Conservation (phyloP, 495 filamentous ascomycete genomes). For the Aspergillus indologenus region DNA sequence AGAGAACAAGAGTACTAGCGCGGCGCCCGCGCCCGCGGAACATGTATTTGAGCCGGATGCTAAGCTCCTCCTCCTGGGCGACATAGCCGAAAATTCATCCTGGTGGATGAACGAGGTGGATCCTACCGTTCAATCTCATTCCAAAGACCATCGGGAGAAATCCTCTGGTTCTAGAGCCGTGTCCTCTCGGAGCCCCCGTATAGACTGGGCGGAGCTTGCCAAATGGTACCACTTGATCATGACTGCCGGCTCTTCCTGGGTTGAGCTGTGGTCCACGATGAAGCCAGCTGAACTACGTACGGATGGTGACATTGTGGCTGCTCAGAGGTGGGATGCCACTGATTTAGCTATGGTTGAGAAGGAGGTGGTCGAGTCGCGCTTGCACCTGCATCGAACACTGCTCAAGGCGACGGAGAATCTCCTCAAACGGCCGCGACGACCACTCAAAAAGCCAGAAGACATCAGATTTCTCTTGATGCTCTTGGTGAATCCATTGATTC, state of each 20-base stretch:
- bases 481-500: slow-evolving; percentile 75
- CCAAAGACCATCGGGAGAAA: slow-evolving; percentile 19
- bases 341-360: slow-evolving; percentile 51
- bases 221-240: slow-evolving; percentile 77
- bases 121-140: slow-evolving; percentile 19
- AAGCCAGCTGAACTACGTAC: slow-evolving; percentile 27
- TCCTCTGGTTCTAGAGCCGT: slow-evolving; percentile 37
- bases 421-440: slow-evolving; percentile 78
- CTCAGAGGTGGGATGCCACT: slow-evolving; percentile 30
- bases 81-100: slow-evolving; percentile 76
- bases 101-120: slow-evolving; percentile 71
- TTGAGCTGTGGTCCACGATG: slow-evolving; percentile 45
- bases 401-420: slow-evolving; percentile 81
- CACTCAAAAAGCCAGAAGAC: slow-evolving; percentile 65
- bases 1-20: slow-evolving; percentile 17
- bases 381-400: slow-evolving; percentile 64
- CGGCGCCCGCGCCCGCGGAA: slow-evolving; percentile 15
- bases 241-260: slow-evolving; percentile 62
- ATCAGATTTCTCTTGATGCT: slow-evolving; percentile 81
- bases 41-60: slow-evolving; percentile 61
- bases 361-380: slow-evolving; percentile 62
- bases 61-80: slow-evolving; percentile 74
- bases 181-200: slow-evolving; percentile 61
- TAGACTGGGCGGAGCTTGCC: slow-evolving; percentile 70
- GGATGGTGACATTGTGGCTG: slow-evolving; percentile 26